These are phyloP conservation scores for Datura wrightii DNA, from an alignment of 257 asterid species.

Conservation along the genomic window DNA sequence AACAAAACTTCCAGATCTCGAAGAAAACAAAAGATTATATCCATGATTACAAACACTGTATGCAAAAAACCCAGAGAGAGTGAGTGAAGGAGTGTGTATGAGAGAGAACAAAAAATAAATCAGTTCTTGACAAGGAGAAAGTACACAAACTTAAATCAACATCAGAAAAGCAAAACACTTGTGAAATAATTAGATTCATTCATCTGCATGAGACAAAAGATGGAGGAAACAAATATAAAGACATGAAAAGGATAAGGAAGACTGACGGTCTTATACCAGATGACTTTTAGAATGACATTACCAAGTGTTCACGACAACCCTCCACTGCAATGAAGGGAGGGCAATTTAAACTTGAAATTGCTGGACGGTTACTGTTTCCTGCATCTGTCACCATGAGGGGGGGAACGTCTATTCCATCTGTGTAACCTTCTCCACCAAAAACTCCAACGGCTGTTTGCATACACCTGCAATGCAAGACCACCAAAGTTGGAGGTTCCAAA, in stretches of 20 bases:
- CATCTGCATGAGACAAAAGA: slow-evolving; percentile 8
- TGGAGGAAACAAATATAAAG: slow-evolving; percentile 22
- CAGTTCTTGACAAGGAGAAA: background rate
- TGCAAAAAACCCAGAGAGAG: background rate
- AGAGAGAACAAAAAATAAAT: background rate
- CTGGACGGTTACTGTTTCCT: slow-evolving; percentile 70
- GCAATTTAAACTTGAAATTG: slow-evolving; percentile 79
- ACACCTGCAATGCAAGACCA: slow-evolving; percentile 65
- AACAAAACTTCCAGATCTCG: background rate
- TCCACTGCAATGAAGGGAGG: slow-evolving; percentile 85
- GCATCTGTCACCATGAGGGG: slow-evolving; percentile 74
- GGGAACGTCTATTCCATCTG: slow-evolving; percentile 61
- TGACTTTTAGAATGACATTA: slow-evolving; percentile 36
- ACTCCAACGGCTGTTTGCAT: slow-evolving; percentile 98
- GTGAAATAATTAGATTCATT: background rate
- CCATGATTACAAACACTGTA: background rate
- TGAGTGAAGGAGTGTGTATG: background rate
- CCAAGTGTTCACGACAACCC: slow-evolving; percentile 93
- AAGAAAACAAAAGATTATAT: background rate
- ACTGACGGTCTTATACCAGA: background rate
- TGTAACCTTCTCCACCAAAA: slow-evolving; percentile 78
- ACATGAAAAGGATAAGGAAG: background rate
- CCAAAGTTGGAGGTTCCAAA: slow-evolving; percentile 5
- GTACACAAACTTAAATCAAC: background rate
- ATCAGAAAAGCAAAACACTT: slow-evolving; percentile 1